Evolutionary conservation across 257 asterid species (phyloP).

Genomic region (Fraxinus anomala): DNA sequence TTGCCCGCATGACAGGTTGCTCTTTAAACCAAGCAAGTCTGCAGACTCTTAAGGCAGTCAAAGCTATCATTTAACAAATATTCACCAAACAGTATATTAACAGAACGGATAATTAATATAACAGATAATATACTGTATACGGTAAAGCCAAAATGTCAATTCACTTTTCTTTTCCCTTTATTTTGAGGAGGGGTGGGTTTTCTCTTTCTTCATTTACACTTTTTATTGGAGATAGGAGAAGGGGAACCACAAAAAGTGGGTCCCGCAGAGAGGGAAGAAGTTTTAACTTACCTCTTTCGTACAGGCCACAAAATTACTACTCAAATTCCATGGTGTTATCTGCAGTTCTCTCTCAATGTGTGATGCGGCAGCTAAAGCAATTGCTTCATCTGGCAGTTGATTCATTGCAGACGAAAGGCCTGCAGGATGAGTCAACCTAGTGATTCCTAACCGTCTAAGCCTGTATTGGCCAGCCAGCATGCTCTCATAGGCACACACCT

Average conservation of each 20-base stretch:
- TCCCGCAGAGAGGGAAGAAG: neutral
- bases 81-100: neutral
- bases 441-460: constrained; percentile 88
- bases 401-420: constrained; percentile 98
- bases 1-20: neutral
- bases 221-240: neutral
- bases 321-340: constrained; percentile 98
- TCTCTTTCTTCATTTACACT: neutral
- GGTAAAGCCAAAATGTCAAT: neutral
- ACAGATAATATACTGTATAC: neutral
- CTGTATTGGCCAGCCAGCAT: constrained; percentile 96
- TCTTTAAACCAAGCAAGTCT: constrained; percentile 4
- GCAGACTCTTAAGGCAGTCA: constrained; percentile 6
- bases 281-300: constrained; percentile 71
- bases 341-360: constrained; percentile 99
- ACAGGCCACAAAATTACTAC: constrained; percentile 90
- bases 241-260: neutral
- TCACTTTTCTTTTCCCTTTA: neutral
- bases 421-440: constrained; percentile 69
- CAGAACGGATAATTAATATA: neutral
- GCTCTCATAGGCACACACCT: constrained; percentile 99
- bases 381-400: constrained; percentile 99
- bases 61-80: neutral
- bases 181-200: neutral
- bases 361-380: constrained; percentile 97